Percentiles rank a stretch among this genome's conserved stretches.
Evolutionary conservation across 148 eudicot species (phyloP).

Genomic region (Heliosperma pusillum): DNA sequence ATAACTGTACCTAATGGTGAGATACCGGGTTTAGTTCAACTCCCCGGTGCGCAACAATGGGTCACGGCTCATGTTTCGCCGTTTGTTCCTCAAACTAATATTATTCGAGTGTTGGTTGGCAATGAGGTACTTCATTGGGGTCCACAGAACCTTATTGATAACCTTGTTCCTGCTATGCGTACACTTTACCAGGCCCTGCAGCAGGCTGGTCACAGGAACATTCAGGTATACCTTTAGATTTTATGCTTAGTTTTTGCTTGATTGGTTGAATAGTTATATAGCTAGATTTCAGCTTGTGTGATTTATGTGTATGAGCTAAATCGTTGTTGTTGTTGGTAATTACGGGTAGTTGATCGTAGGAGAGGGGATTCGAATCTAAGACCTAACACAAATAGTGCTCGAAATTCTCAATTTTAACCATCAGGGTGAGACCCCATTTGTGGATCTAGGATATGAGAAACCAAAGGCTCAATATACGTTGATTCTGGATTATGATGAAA

Average conservation of each 20-base stretch:
- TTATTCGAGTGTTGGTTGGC: conserved; percentile 54
- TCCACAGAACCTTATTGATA: conserved; percentile 41
- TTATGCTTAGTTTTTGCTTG: not conserved
- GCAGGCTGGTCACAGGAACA: conserved; percentile 30
- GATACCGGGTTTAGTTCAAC: conserved; percentile 47
- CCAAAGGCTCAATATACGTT: not conserved
- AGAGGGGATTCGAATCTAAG: not conserved
- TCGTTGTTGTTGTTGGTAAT: not conserved
- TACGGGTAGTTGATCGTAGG: not conserved
- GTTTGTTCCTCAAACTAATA: conserved; percentile 51
- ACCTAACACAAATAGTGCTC: not conserved
- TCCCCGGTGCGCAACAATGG: conserved; percentile 45
- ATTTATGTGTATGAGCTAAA: not conserved
- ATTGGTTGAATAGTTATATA: not conserved
- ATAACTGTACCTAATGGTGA: conserved; percentile 71
- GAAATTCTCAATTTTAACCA: not conserved
- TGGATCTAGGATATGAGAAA: not conserved
- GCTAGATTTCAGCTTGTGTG: not conserved
- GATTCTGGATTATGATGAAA: no score
- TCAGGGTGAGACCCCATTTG: not conserved
- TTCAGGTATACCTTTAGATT: conserved; percentile 32
- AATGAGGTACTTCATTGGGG: conserved; percentile 83
- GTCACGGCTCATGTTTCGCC: conserved; percentile 48
- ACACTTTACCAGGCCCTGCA: conserved; percentile 44
- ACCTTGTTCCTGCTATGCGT: conserved; percentile 70